phyloP scores from a whole-genome alignment of 1,284 basidiomycete species.

The Ceratobasidium sp. region DNA sequence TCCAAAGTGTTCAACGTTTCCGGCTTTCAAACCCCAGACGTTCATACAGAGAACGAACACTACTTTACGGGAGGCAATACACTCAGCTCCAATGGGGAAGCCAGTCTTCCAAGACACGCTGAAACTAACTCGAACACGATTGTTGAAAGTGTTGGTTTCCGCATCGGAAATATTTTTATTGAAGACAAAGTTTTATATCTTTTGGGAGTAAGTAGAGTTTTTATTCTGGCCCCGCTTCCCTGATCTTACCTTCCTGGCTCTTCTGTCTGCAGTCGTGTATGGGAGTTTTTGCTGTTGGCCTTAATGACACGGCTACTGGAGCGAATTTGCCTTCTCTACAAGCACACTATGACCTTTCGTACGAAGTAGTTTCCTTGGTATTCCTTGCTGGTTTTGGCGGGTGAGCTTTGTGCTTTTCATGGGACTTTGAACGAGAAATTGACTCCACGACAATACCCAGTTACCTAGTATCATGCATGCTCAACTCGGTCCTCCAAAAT shows the following conservation, averaged over 20 bases:
- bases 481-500: conserved; percentile 29
- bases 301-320: conserved; percentile 32
- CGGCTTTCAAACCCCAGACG: neutral
- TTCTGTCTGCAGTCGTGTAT: conserved; percentile 17
- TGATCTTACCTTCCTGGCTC: no score
- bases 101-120: no score
- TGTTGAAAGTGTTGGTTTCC: conserved; percentile 1
- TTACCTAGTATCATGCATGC: conserved; percentile 22
- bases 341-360: conserved; percentile 15
- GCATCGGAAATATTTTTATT: conserved; percentile 3
- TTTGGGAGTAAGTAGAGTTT: conserved; percentile 12
- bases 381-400: conserved; percentile 30
- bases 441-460: neutral
- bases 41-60: neutral
- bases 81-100: neutral
- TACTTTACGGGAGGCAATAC: conserved; percentile 6
- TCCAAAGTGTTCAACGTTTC: neutral
- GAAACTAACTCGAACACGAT: neutral
- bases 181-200: conserved; percentile 22
- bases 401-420: neutral
- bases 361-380: conserved; percentile 15
- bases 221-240: neutral
- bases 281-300: conserved; percentile 31
- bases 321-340: conserved; percentile 32
- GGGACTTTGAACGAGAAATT: neutral